Evolutionary conservation across 177 flowering plant species (phyloP).

Genomic region (Telopea speciosissima): DNA sequence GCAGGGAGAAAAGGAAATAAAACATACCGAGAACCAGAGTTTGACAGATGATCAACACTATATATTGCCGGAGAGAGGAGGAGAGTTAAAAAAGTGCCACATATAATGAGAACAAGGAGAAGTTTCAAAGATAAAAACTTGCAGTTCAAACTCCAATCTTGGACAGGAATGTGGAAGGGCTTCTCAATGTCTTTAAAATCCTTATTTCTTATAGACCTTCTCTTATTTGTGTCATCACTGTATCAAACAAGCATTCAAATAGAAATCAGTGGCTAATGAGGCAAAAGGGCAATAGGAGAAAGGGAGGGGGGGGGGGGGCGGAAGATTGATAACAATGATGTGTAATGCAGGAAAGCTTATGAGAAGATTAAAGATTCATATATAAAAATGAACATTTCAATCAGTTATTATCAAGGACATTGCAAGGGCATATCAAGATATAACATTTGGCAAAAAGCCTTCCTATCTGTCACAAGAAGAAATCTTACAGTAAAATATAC

Average conservation of each 20-base stretch:
- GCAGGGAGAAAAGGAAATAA: constrained; percentile 1
- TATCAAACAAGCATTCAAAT: constrained; percentile 8
- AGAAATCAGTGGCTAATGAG: constrained; percentile 5
- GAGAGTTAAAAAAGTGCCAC: constrained; percentile 54
- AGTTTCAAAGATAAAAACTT: constrained; percentile 48
- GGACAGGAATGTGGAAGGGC: constrained; percentile 30
- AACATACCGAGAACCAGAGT: constrained; percentile 38
- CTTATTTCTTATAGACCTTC: constrained; percentile 40
- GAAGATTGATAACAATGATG: not conserved
- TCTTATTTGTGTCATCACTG: constrained; percentile 60
- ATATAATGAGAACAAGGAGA: constrained; percentile 44
- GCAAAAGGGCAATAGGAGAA: not conserved
- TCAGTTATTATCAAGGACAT: not conserved
- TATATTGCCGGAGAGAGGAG: constrained; percentile 53
- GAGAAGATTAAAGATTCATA: not conserved
- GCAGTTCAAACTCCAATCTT: constrained; percentile 46
- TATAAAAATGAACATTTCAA: not conserved
- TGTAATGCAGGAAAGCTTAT: not conserved
- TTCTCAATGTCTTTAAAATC: constrained; percentile 49
- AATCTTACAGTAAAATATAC: not conserved
- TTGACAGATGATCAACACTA: constrained; percentile 35
- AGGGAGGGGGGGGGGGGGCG: too few species aligned
- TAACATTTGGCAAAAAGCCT: not conserved
- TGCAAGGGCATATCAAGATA: not conserved
- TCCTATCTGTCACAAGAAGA: not conserved